Evolutionary conservation across 306 rosid genomes (phyloP), one percentile per base, ranked within the genome.

Genomic region (Lagenaria siceraria): DNA sequence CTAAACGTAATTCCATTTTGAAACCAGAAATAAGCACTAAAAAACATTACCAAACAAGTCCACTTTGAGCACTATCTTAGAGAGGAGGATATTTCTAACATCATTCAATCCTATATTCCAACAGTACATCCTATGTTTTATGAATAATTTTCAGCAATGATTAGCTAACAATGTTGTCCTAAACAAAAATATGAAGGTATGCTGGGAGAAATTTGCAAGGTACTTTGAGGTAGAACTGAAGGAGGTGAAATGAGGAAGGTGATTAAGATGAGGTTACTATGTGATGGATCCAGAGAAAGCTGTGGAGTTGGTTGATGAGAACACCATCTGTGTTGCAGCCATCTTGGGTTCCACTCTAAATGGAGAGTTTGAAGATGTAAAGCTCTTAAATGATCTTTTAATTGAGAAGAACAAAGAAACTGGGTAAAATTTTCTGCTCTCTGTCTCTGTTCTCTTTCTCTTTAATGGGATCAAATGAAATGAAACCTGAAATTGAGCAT

Each of bases 171-270:
- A 14, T 22, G 10, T 11, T 25, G 59, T 48, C 14, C n/a, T 24
- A 15, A 13, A 71, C 19, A 42, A 19, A 43, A 10, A 38, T 54
- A 76, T 79, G 80, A 75, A 92, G 98, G 97, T 93, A 54, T 93
- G 97, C 79, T 93, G 98, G 98, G 97, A 93, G 90, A 93, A 93
- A 86, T 93, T 93, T 55, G 98, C 98, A 12, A 87, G 98, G 85
- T 93, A 93, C 93, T 93, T 93, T 5, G 98, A 93, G 80, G 98
- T 93, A 77, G 98, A 93, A 51, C 53, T 93, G 84, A 93, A 93
- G 81, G 98, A 93, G 76, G 98, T 91, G 80, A 93, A 91, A 73
- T 91, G 66, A 79, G 85, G 64, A 92, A 93, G n/a, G n/a, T n/a
- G n/a, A n/a, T n/a, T n/a, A n/a, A n/a, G n/a, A n/a, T n/a, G n/a